These are phyloP conservation scores for Harringtonia aguacate DNA, from an alignment of 2,329 filamentous ascomycete genomes.

Conservation along the genomic window DNA sequence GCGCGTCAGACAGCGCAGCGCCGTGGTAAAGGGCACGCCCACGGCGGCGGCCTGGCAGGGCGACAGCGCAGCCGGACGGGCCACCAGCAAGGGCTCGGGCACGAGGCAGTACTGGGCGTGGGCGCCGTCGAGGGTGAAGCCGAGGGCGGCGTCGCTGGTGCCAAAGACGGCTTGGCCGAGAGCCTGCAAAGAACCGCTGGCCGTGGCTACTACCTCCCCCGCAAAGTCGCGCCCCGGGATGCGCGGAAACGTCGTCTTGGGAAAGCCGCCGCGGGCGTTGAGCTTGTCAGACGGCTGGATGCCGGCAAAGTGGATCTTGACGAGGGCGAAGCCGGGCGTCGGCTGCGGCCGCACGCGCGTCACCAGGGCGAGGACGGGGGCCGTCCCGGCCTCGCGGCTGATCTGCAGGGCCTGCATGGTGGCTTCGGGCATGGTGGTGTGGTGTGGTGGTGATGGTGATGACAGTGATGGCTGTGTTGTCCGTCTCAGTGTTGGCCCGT, in stretches of 20 bases:
- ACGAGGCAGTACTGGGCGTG: background rate
- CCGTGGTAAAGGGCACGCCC: background rate
- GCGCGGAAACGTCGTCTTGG: background rate
- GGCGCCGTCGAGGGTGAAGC: background rate
- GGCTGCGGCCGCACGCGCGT: background rate
- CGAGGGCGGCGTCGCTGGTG: background rate
- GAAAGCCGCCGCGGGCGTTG: background rate
- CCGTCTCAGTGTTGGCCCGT: no score
- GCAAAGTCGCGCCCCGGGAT: background rate
- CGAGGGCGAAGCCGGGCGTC: background rate
- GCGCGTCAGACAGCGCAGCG: background rate
- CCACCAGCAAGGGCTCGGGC: background rate
- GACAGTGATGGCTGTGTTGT: no score
- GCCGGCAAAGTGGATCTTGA: background rate
- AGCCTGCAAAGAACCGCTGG: background rate
- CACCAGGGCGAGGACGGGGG: background rate
- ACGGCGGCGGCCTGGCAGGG: background rate
- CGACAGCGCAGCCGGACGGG: background rate
- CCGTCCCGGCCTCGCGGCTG: background rate
- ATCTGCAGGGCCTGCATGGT: constrained; percentile 1
- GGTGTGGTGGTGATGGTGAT: background rate
- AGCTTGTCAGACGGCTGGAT: constrained; percentile 1
- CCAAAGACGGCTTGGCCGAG: background rate
- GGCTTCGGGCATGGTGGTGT: no score
- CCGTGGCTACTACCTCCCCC: background rate